Conservation (phyloP, 371 early-diverging fungal species). For the Rhizopus arrhizus region DNA sequence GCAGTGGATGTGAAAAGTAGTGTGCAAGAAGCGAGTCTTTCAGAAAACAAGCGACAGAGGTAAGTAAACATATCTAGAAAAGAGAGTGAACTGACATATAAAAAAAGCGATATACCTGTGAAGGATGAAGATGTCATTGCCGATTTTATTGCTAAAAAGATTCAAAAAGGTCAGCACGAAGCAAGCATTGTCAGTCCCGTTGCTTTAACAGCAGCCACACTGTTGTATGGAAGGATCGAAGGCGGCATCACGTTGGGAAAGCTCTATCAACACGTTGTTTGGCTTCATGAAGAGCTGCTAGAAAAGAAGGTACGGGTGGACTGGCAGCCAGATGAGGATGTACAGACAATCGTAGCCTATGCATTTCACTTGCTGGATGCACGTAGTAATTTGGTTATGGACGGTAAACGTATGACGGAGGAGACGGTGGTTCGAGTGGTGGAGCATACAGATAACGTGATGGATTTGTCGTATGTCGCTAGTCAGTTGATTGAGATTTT, state of each 20-base stretch:
- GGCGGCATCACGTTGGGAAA: conserved; percentile 42
- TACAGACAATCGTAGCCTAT: conserved; percentile 39
- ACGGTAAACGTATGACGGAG: conserved; percentile 44
- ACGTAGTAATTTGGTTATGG: conserved; percentile 40
- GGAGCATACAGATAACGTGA: conserved; percentile 56
- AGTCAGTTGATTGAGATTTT: conserved; percentile 48
- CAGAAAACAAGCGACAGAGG: conserved; percentile 22
- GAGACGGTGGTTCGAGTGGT: conserved; percentile 43
- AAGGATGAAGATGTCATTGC: conserved; percentile 28
- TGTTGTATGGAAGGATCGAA: conserved; percentile 42
- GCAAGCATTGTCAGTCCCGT: conserved; percentile 45
- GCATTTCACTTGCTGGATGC: conserved; percentile 43
- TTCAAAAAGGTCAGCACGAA: conserved; percentile 44
- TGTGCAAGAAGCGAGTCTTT: conserved; percentile 19
- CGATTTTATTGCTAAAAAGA: conserved; percentile 33
- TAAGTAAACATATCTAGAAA: neutral
- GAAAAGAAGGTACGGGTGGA: conserved; percentile 39
- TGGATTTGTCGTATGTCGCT: conserved; percentile 54
- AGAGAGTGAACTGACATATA: neutral
- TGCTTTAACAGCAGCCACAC: conserved; percentile 43
- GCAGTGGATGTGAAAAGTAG: conserved; percentile 28
- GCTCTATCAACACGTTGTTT: conserved; percentile 41
- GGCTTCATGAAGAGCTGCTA: conserved; percentile 39
- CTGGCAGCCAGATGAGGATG: conserved; percentile 54
- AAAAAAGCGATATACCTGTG: conserved; percentile 23